These are phyloP conservation scores for Wickerhamomyces rabaulensis DNA, from an alignment of 805 yeast genomes.

Conservation along the genomic window DNA sequence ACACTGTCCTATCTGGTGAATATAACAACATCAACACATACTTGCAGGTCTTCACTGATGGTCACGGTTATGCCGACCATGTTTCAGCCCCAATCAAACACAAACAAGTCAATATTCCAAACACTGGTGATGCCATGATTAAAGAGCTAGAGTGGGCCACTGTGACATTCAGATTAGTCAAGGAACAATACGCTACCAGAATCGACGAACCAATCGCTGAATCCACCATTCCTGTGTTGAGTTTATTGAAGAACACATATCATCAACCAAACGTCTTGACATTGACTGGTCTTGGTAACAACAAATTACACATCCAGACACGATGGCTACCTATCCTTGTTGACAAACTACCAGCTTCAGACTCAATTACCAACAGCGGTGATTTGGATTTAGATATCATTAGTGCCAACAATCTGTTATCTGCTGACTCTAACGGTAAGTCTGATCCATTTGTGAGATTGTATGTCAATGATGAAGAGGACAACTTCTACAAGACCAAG, in stretches of 20 bases:
- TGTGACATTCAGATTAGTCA: constrained; percentile 55
- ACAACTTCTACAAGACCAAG: constrained; percentile 65
- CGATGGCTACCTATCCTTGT: constrained; percentile 77
- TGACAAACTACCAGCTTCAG: constrained; percentile 61
- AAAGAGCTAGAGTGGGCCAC: constrained; percentile 75
- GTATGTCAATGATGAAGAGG: constrained; percentile 56
- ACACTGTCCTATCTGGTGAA: constrained; percentile 56
- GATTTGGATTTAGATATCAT: constrained; percentile 53
- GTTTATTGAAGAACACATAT: constrained; percentile 62
- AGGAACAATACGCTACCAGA: constrained; percentile 48
- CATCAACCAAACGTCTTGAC: constrained; percentile 52
- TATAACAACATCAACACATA: constrained; percentile 51
- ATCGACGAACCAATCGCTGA: constrained; percentile 57
- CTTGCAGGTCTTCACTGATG: constrained; percentile 76
- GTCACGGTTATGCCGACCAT: constrained; percentile 60
- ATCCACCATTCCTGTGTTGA: constrained; percentile 58
- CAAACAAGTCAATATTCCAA: constrained; percentile 31
- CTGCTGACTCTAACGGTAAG: constrained; percentile 90
- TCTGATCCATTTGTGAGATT: constrained; percentile 87
- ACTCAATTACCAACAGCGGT: constrained; percentile 74
- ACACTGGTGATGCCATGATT: constrained; percentile 69
- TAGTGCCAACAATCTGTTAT: constrained; percentile 61
- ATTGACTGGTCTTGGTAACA: constrained; percentile 47
- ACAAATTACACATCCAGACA: constrained; percentile 51
- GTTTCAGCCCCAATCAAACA: constrained; percentile 44